Base-by-base conservation (phyloP, 805 yeast genomes). In the Cyberlindnera suaveolens region DNA sequence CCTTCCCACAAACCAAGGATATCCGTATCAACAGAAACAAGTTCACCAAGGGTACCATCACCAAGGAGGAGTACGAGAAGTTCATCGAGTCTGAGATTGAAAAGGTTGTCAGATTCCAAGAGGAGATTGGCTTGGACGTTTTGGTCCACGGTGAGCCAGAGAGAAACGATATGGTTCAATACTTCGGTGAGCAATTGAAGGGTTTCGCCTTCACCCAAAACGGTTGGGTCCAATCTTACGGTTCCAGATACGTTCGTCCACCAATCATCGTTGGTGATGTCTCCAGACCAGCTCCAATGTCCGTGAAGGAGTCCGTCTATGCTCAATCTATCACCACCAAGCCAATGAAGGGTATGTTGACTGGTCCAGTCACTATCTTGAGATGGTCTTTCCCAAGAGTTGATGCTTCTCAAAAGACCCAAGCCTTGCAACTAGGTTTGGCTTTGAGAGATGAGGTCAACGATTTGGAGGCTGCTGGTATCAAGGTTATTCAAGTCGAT, bases 301-400 rank as follows among this genome's bases (percentile, higher is more conserved):
- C 99, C 60, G 98, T 93, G 60, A 91, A 89, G 80, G 99, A 93
- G 80, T 90, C 97, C 51, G 96, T 93, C 65, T 93, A 88, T 74
- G 99, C 99, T 62, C 99, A 93, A 80, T 85, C 96, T 52, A 73
- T 93, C 68, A 89, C 97, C 64, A 72, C 80, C 62, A 86, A 85
- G 78, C 96, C 97, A 67, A 86, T 93, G 81, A 93, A 93, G 82
- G 99, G 99, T 87, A 93, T 93, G 99, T 84, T 93, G 70, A 90
- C 99, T 67, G 99, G 99, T 75, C 99, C 99, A 70, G 93, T 93
- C 63, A 93, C 99, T 67, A 88, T 95, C 75, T 84, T 93, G 71
- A 87, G 99, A 82, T 93, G 99, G 99, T 93, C 99, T 61, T 93
- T 93, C 97, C 99, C 99, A 78, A 88, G 99, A 85, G 91, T 90